phyloP scores from a whole-genome alignment of 352 stramenopile species.

The Hyaloperonospora arabidopsidis region DNA sequence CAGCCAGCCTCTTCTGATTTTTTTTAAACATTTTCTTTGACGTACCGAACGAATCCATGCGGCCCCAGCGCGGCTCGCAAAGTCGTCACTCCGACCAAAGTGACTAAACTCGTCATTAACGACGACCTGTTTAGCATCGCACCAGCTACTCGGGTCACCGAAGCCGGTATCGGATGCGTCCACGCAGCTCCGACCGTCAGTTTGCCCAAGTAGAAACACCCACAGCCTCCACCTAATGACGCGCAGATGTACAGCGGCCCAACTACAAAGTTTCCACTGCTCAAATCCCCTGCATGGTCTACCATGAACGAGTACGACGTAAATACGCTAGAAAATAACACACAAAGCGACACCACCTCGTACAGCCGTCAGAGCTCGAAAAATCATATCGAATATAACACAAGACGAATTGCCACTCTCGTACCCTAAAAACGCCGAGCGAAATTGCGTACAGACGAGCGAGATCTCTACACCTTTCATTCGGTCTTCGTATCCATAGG shows the following conservation, averaged over 20 bases:
- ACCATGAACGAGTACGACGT: conserved; percentile 87
- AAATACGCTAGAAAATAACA: conserved; percentile 46
- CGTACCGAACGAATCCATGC: conserved; percentile 56
- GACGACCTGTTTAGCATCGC: conserved; percentile 26
- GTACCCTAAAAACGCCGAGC: conserved; percentile 70
- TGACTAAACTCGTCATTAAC: conserved; percentile 22
- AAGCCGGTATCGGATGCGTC: conserved; percentile 11
- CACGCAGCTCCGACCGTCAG: conserved; percentile 16
- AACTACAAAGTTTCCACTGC: conserved; percentile 23
- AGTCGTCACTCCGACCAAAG: conserved; percentile 36
- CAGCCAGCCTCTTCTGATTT: background rate
- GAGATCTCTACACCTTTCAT: conserved; percentile 25
- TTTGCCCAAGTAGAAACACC: conserved; percentile 50
- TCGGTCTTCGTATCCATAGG: conserved; percentile 49
- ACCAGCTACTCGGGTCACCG: conserved; percentile 7
- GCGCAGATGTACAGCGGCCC: conserved; percentile 58
- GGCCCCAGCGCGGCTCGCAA: conserved; percentile 41
- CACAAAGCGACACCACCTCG: background rate
- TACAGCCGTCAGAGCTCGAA: no score
- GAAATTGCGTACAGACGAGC: conserved; percentile 54
- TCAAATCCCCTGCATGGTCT: conserved; percentile 76
- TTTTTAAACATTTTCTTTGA: conserved; percentile 1
- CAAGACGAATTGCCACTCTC: background rate
- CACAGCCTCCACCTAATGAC: conserved; percentile 45
- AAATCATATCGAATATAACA: background rate